Evolutionary conservation across 495 filamentous ascomycete species (phyloP).

Genomic region (Penicillium lividum): DNA sequence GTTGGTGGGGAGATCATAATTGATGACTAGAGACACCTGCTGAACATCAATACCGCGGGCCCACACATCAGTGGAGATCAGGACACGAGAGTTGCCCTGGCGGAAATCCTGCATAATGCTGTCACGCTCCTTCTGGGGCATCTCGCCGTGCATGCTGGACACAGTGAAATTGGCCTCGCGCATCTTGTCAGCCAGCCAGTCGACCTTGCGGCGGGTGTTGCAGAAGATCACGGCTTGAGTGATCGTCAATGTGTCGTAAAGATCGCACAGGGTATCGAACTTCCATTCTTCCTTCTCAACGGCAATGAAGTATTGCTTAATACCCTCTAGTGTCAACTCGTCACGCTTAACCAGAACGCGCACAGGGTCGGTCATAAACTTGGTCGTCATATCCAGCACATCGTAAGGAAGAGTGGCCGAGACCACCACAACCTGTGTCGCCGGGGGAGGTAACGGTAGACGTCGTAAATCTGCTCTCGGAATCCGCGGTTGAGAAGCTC

Average conservation of each 20-base stretch:
- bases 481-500: conserved; percentile 92
- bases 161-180: conserved; percentile 97
- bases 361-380: conserved; percentile 99
- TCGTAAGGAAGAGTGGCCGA: conserved; percentile 97
- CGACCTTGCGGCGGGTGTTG: conserved; percentile 98
- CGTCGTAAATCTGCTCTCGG: conserved; percentile 98
- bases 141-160: conserved; percentile 97
- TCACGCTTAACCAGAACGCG: conserved; percentile 99
- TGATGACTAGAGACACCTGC: conserved; percentile 98
- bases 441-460: conserved; percentile 96
- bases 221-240: conserved; percentile 99
- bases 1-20: conserved; percentile 97
- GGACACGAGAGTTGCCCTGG: conserved; percentile 89
- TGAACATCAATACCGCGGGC: conserved; percentile 99
- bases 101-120: conserved; percentile 99
- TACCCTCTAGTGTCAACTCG: conserved; percentile 94
- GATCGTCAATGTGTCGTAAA: conserved; percentile 98
- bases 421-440: conserved; percentile 96
- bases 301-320: conserved; percentile 99
- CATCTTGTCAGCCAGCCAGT: conserved; percentile 99
- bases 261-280: conserved; percentile 98
- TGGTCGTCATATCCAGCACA: conserved; percentile 98
- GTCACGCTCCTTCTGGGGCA: conserved; percentile 97
- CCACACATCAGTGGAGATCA: conserved; percentile 98
- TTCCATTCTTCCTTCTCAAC: conserved; percentile 99